Evolutionary conservation across 352 stramenopile species (phyloP), one percentile per base, ranked within the genome.

Genomic region (Halophytophthora polymorphica): DNA sequence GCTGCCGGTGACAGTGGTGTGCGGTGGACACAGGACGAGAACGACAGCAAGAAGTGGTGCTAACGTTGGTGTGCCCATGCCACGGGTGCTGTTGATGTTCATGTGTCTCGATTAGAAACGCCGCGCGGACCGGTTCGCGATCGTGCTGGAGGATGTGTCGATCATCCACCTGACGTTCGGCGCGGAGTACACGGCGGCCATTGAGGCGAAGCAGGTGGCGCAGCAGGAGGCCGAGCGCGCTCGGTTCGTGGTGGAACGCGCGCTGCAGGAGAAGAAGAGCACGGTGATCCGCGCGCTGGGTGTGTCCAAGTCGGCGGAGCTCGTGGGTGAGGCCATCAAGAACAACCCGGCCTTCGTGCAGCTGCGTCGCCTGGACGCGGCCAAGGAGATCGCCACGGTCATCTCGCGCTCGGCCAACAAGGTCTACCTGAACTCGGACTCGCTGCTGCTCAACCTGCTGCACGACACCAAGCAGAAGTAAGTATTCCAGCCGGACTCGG

Each of bases 271-370:
- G 80, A 99, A 99, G 92, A 96, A 98, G 78, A 98, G 91, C 46
- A 98, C 97, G 50, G 90, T 99, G 56, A 98, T 98, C 61, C 95
- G 95, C 63, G 91, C 90, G 43, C 80, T 97, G 60, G 98, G 97
- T 97, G 97, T 99, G 82, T 96, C 98, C 61, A 96, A 99, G 76
- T 98, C 96, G 65, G 97, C 98, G 11, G 87, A 98, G 65, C 87
- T 99, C 28, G 98, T 99, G 70, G 97, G 97, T 53, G 83, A 97
- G 61, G 96, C 97, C 51, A 98, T 99, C 66, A 98, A 99, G 86
- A 97, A 98, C 73, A 99, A 99, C 81, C 97, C 97, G 53, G 98
- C 94, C 38, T 99, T 99, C 77, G 96, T 99, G 76, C 95, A 99
- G 74, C 78, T 99, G 56, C 90, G 97, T 77, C 90, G 96, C 53